Evolutionary conservation across 495 filamentous ascomycete species (phyloP), one percentile per base, ranked within the genome.

Genomic region (Jackrogersella multiformis): DNA sequence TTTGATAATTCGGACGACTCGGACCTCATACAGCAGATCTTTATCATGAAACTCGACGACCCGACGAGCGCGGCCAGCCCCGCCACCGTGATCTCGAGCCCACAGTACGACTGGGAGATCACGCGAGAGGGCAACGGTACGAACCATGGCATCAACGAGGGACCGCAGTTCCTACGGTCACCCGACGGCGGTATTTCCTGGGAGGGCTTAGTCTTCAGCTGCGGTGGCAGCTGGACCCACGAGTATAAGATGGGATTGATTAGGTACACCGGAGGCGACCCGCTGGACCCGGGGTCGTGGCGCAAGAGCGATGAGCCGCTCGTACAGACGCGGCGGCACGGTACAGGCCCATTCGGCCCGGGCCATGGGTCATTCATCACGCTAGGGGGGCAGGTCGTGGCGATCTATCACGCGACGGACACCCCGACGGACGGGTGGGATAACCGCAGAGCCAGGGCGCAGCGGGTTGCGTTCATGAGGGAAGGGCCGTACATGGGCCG

Each of bases 211-310:
- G 71, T 69, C 1, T 76, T 69, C 34, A 65, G 57, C 16, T 74
- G 71, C 24, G 71, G 69, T 3, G 73, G 73, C 13, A 70, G 66
- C 20, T 76, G 73, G 73, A 76, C 73, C 7, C 66, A 74, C 23
- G 71, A 74, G 32, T 76, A 76, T 64, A 76, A 76, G 66, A 76
- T 76, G 73, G 72, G 69, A 0, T 41, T 70, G 5, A 45, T 76
- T 5, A 59, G 54, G 49, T 73, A 68, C 46, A 34, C 64, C 36
- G 73, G 73, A 1, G 69, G 73, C 39, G 69, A 72, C 51, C 73
- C 73, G 15, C 58, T 76, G 1, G 59, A 72, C 23, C 48, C 71
- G 1, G 38, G 7, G 1, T 72, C 73, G 7, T 76, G 73, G 73
- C 56, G 48, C n/a, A 76, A 76, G 51, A 57, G 69, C 5, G 49